Conservation (phyloP, 2,329 filamentous ascomycete genomes). For the Penicillium sp. region DNA sequence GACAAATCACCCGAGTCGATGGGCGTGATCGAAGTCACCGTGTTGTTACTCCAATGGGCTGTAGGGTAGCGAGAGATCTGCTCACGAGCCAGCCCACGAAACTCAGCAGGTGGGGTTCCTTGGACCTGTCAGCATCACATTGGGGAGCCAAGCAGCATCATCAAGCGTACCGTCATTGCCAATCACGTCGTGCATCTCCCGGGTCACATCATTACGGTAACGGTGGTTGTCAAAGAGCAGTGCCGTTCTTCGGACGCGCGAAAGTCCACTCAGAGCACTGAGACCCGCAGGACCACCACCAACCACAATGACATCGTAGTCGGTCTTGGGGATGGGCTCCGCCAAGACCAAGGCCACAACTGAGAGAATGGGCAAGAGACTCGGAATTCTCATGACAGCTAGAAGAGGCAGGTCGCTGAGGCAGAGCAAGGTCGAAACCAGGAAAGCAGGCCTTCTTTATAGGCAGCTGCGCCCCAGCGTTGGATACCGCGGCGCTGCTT, state of each 20-base stretch:
- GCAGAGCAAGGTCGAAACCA: no score
- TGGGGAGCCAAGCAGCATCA: no score
- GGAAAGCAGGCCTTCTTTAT: no score
- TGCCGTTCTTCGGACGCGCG: slow-evolving; percentile 54
- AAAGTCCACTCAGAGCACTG: slow-evolving; percentile 53
- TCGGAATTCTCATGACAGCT: no score
- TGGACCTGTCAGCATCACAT: no score
- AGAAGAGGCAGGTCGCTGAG: no score
- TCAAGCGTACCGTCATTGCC: slow-evolving; percentile 53
- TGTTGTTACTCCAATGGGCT: slow-evolving; percentile 51
- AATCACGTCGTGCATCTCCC: slow-evolving; percentile 61
- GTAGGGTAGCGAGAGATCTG: slow-evolving; percentile 53
- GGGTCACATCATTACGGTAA: slow-evolving; percentile 56
- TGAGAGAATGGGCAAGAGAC: no score
- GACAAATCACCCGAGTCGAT: slow-evolving; percentile 19
- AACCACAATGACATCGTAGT: slow-evolving; percentile 56
- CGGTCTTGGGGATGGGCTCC: slow-evolving; percentile 9
- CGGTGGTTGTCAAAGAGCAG: slow-evolving; percentile 58
- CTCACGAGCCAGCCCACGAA: slow-evolving; percentile 52
- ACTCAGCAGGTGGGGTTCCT: slow-evolving; percentile 45
- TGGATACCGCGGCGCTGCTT: no score
- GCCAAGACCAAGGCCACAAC: no score
- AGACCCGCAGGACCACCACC: slow-evolving; percentile 59
- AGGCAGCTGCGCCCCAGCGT: no score
- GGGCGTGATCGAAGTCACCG: slow-evolving; percentile 22